phyloP scores from a whole-genome alignment of 805 yeast genomes.

The Monosporozyma aerobia region DNA sequence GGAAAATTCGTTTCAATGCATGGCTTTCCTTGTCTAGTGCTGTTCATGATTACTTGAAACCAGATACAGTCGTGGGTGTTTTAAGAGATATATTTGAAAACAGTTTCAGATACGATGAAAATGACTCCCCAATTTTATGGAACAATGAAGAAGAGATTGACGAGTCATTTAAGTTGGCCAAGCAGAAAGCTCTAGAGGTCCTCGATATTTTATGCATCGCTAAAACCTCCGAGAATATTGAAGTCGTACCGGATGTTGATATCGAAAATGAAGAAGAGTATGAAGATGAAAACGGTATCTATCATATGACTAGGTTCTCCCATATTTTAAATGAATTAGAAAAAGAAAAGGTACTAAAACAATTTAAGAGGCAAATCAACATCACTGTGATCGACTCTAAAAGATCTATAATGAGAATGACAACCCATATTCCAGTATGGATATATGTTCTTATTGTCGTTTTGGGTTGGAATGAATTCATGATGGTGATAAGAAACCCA shows the following conservation, averaged over 20 bases:
- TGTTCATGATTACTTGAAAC: constrained; percentile 52
- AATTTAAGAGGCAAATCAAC: constrained; percentile 68
- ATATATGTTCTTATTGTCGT: constrained; percentile 63
- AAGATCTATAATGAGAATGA: constrained; percentile 69
- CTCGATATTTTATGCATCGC: constrained; percentile 57
- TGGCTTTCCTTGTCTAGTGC: constrained; percentile 59
- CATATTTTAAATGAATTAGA: constrained; percentile 50
- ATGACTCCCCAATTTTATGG: constrained; percentile 79
- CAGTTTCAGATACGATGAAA: constrained; percentile 69
- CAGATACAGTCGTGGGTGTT: constrained; percentile 55
- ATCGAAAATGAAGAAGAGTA: constrained; percentile 22
- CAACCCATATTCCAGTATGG: constrained; percentile 76
- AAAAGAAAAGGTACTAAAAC: constrained; percentile 44
- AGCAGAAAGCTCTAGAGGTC: constrained; percentile 43
- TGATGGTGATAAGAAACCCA: constrained; percentile 82
- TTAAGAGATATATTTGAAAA: constrained; percentile 78
- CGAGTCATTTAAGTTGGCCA: constrained; percentile 53
- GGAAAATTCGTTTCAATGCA: constrained; percentile 41
- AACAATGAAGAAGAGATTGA: constrained; percentile 67
- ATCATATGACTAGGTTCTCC: constrained; percentile 39
- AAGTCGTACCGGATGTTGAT: constrained; percentile 51
- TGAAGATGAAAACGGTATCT: constrained; percentile 35
- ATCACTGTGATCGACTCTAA: constrained; percentile 79
- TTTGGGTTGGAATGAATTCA: constrained; percentile 92
- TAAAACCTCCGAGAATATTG: constrained; percentile 40